phyloP scores from a whole-genome alignment of 345 rosid genomes.

The Orychophragmus violaceus region DNA sequence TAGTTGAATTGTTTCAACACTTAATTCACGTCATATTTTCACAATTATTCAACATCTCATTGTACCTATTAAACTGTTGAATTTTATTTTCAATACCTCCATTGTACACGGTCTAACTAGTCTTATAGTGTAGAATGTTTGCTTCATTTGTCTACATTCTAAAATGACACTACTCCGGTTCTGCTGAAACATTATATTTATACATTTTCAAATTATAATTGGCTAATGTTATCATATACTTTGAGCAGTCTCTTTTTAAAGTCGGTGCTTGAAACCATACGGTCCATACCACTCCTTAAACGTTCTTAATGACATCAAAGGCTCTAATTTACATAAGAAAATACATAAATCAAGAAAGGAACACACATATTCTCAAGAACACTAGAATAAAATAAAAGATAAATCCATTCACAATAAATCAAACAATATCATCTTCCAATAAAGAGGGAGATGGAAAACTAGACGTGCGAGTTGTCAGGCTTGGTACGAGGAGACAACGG shows the following conservation, averaged over 20 bases:
- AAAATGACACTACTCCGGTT: background rate
- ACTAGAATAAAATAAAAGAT: background rate
- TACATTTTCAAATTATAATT: background rate
- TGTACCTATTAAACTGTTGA: too few species aligned
- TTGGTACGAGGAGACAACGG: conserved; percentile 28
- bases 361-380: background rate
- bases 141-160: background rate
- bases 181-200: background rate
- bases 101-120: too few species aligned
- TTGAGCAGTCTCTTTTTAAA: background rate
- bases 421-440: background rate
- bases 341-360: background rate
- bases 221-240: background rate
- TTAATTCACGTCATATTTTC: too few species aligned
- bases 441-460: background rate
- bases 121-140: background rate
- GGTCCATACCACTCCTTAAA: background rate
- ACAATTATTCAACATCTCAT: too few species aligned
- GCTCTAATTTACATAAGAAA: background rate
- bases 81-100: too few species aligned
- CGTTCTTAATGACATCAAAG: background rate
- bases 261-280: background rate
- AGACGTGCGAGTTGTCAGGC: conserved; percentile 27
- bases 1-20: too few species aligned
- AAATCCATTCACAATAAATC: background rate